A percentile compares a stretch with the other conserved stretches of the same genome.
Evolutionary conservation across 2,329 filamentous ascomycete genomes (phyloP).

Genomic region (Epichloe sylvatica): DNA sequence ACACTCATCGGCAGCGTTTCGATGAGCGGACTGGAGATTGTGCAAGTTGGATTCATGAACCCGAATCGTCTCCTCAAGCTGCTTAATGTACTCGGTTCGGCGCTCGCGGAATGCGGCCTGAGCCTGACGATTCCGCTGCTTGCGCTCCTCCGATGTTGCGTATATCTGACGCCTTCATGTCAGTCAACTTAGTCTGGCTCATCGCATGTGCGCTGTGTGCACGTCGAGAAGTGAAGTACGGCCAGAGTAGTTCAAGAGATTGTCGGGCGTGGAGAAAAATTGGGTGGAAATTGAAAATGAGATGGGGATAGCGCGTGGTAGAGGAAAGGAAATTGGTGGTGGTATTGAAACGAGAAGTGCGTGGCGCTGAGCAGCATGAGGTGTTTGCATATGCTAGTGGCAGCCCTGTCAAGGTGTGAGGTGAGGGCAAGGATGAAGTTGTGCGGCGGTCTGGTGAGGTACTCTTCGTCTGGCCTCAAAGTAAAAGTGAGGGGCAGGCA

Average conservation of each 20-base stretch:
- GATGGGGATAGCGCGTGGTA: neutral
- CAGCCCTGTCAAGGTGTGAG: neutral
- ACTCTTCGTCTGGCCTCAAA: neutral
- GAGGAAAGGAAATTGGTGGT: neutral
- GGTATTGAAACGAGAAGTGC: neutral
- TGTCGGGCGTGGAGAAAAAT: no score
- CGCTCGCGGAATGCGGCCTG: slow-evolving; percentile 95
- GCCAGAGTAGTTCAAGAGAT: neutral
- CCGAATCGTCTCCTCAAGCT: slow-evolving; percentile 92
- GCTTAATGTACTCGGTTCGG: slow-evolving; percentile 97
- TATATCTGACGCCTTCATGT: slow-evolving; percentile 55
- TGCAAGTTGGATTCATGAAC: slow-evolving; percentile 91
- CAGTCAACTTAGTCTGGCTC: slow-evolving; percentile 3
- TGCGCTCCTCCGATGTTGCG: slow-evolving; percentile 94
- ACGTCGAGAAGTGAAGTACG: neutral
- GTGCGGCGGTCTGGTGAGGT: neutral
- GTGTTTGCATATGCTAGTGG: no score
- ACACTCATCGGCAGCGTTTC: slow-evolving; percentile 89
- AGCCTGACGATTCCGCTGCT: slow-evolving; percentile 92
- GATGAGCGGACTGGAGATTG: slow-evolving; percentile 84
- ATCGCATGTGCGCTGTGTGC: neutral
- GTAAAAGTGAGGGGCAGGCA: slow-evolving; percentile 2
- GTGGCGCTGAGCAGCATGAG: neutral
- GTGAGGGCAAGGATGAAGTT: neutral
- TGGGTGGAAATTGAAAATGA: neutral